Evolutionary conservation across 2,329 filamentous ascomycete genomes (phyloP).

Genomic region (Eurotiales sp.): DNA sequence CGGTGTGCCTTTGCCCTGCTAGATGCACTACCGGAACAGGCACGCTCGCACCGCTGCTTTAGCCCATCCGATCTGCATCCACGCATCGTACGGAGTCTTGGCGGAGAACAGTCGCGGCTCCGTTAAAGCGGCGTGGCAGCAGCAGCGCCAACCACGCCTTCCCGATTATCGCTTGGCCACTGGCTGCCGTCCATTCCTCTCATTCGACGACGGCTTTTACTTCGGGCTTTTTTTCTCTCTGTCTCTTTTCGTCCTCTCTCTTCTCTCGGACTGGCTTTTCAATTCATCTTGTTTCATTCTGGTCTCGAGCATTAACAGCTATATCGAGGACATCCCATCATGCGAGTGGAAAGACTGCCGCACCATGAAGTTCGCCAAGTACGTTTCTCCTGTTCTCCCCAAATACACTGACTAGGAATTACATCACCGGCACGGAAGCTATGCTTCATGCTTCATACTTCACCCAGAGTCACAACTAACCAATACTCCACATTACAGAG

Average conservation of each 20-base stretch:
- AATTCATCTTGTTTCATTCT: too few species aligned
- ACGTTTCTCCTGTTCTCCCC: slow-evolving; percentile 20
- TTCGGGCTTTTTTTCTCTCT: neutral
- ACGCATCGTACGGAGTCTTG: too few species aligned
- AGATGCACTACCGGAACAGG: too few species aligned
- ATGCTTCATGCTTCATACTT: slow-evolving; percentile 6
- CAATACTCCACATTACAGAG: slow-evolving; percentile 41
- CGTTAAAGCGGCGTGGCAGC: neutral
- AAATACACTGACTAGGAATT: too few species aligned
- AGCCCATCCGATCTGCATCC: too few species aligned
- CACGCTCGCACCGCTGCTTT: too few species aligned
- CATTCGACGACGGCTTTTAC: neutral
- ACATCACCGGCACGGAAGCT: neutral
- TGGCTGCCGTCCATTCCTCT: neutral
- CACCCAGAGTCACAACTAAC: slow-evolving; percentile 4
- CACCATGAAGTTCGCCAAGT: slow-evolving; percentile 62
- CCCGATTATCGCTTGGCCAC: neutral
- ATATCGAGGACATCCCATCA: too few species aligned
- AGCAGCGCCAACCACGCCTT: neutral
- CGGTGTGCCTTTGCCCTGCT: too few species aligned
- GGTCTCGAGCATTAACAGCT: too few species aligned
- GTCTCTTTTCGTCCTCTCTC: neutral
- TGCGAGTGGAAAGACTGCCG: slow-evolving; percentile 1
- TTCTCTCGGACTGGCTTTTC: neutral
- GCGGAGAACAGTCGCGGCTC: too few species aligned